Evolutionary conservation across 805 yeast species (phyloP).

Genomic region (Suhomyces emberorum): DNA sequence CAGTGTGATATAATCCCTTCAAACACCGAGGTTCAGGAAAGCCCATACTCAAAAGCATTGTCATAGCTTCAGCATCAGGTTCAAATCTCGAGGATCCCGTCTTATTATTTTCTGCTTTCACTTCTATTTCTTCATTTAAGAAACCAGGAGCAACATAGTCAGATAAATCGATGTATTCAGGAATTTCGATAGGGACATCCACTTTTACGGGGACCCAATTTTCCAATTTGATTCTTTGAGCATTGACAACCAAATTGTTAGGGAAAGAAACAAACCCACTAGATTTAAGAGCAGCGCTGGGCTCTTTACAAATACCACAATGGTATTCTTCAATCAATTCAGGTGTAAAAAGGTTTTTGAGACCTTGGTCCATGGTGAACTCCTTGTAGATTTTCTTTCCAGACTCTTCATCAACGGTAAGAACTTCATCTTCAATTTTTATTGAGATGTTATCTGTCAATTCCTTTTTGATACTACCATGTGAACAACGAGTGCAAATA

Average conservation of each 20-base stretch:
- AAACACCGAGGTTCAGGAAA: conserved; percentile 64
- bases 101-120: conserved; percentile 15
- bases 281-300: conserved; percentile 34
- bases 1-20: conserved; percentile 70
- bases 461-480: conserved; percentile 56
- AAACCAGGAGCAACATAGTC: conserved; percentile 40
- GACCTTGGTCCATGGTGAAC: conserved; percentile 48
- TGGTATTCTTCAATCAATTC: conserved; percentile 59
- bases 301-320: conserved; percentile 52
- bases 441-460: conserved; percentile 63
- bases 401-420: conserved; percentile 35
- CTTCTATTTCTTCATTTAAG: conserved; percentile 26
- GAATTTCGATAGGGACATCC: conserved; percentile 65
- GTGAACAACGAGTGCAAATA: conserved; percentile 53
- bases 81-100: conserved; percentile 28
- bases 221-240: conserved; percentile 75
- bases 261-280: conserved; percentile 65
- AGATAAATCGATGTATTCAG: conserved; percentile 43
- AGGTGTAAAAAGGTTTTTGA: conserved; percentile 41
- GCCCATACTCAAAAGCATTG: conserved; percentile 76
- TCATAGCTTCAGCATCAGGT: conserved; percentile 56
- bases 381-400: conserved; percentile 47
- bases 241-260: conserved; percentile 62
- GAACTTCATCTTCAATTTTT: conserved; percentile 46
- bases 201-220: conserved; percentile 90